Conservation (phyloP, 2,329 filamentous ascomycete species). For the Sporothrix brasiliensis region DNA sequence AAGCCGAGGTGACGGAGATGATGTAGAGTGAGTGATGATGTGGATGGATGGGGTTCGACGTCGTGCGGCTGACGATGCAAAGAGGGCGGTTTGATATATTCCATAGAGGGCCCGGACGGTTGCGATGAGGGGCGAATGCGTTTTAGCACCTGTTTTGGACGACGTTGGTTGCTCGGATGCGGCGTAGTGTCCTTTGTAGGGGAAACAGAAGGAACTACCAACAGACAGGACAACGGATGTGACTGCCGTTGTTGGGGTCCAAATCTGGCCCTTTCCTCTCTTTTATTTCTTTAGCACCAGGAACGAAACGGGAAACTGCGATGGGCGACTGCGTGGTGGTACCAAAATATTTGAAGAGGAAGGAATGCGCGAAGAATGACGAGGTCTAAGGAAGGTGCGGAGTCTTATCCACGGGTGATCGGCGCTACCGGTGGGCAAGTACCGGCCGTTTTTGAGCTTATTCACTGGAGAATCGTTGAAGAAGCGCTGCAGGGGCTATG, state of each 20-base stretch:
- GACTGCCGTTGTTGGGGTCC: neutral
- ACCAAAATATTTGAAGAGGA: neutral
- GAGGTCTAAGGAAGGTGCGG: neutral
- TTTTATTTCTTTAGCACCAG: neutral
- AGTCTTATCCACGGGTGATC: neutral
- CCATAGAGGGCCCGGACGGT: too few species aligned
- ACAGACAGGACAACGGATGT: neutral
- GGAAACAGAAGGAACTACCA: neutral
- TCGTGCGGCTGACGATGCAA: conserved; percentile 3
- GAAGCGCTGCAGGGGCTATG: neutral
- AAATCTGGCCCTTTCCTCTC: neutral
- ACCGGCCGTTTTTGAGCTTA: conserved; percentile 8
- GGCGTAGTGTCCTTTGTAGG: neutral
- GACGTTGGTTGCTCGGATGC: neutral
- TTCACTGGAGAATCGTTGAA: neutral
- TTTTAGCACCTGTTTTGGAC: neutral
- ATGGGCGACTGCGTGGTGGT: neutral
- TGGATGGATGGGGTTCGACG: neutral
- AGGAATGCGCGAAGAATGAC: conserved; percentile 11
- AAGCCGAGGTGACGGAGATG: neutral
- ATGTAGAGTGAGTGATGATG: neutral
- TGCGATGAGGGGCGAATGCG: neutral
- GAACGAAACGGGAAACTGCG: conserved; percentile 1
- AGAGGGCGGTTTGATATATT: conserved; percentile 1
- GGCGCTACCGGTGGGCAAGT: neutral